Conservation (phyloP, 768 basidiomycete species). For the Naganishia onofrii region DNA sequence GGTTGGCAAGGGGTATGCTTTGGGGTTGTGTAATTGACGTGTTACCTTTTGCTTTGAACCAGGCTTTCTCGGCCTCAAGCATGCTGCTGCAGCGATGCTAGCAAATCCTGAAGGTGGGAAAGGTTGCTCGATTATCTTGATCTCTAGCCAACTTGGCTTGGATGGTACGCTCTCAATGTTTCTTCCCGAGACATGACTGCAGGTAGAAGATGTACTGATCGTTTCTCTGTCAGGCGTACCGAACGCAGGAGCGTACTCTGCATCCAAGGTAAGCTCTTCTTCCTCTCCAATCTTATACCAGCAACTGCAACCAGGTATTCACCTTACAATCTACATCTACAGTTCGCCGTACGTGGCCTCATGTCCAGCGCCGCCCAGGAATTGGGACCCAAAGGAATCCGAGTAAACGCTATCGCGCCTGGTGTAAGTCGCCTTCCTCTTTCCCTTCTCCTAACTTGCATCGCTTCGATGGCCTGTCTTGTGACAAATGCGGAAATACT, state of each 20-base stretch:
- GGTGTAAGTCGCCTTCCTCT: background rate
- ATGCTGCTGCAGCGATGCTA: constrained; percentile 15
- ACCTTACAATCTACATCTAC: background rate
- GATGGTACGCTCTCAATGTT: constrained; percentile 19
- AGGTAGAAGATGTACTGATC: background rate
- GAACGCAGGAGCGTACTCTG: constrained; percentile 23
- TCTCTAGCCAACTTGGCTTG: constrained; percentile 19
- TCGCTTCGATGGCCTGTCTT: too few species aligned
- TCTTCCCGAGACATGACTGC: background rate
- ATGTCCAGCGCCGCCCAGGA: constrained; percentile 26
- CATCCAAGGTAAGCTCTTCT: constrained; percentile 20
- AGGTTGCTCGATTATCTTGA: constrained; percentile 24
- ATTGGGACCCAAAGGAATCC: constrained; percentile 20
- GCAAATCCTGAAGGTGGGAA: constrained; percentile 21
- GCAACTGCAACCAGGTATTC: background rate
- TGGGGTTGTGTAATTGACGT: too few species aligned
- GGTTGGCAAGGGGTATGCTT: too few species aligned
- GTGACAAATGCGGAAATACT: too few species aligned
- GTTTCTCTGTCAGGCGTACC: constrained; percentile 13
- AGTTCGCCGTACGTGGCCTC: constrained; percentile 26
- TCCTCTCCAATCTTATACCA: background rate
- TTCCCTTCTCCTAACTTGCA: background rate
- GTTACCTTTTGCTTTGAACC: background rate
- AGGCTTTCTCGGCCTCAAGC: constrained; percentile 27
- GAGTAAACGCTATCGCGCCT: constrained; percentile 24